Evolutionary conservation across 176 grass and related monocot species (phyloP), one percentile per base, ranked within the genome.

Genomic region (Neostapfia colusana): DNA sequence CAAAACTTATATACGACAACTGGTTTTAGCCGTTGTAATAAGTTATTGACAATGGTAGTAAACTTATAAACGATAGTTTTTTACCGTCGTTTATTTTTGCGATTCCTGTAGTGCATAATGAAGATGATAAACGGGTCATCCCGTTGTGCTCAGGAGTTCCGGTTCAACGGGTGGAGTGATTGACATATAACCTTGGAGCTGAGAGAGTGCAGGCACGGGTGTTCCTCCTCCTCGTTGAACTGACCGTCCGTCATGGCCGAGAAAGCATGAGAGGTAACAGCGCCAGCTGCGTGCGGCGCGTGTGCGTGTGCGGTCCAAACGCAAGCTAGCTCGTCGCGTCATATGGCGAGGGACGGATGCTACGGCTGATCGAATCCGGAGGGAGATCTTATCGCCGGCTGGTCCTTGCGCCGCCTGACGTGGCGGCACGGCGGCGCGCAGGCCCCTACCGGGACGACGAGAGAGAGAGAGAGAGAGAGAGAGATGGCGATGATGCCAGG

Each of bases 371-470:
- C 84, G 53, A 60, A 82, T 87, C 79, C 10, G 17, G 40, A 9
- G 67, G 35, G 59, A 71, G 51, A 69, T 74, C 50, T 36, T 65
- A 34, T 37, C 37, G 18, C 12, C 27, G 10, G 6, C n/a, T 54
- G 61, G 40, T 31, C 50, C 69, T 35, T 10, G 23, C 5, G 2
- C 28, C 21, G 15, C 10, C 63, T 80, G 64, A 74, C 74, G 81
- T 80, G 76, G 76, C 39, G 4, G 81, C 86, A 71, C 63, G 81
- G 70, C 75, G 71, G 70, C 55, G 45, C 56, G 5, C 70, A 17
- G 86, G 76, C 76, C 81, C 86, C 81, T 71, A 84, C 86, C 53
- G 76, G 54, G 57, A 66, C 72, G 70, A 62, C 31, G 27, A 3
- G 38, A 8, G 56, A 8, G 24, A 2, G 31, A 31, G 31, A 31